Conservation (phyloP, 2,329 filamentous ascomycete genomes). For the Beauveria sp. region DNA sequence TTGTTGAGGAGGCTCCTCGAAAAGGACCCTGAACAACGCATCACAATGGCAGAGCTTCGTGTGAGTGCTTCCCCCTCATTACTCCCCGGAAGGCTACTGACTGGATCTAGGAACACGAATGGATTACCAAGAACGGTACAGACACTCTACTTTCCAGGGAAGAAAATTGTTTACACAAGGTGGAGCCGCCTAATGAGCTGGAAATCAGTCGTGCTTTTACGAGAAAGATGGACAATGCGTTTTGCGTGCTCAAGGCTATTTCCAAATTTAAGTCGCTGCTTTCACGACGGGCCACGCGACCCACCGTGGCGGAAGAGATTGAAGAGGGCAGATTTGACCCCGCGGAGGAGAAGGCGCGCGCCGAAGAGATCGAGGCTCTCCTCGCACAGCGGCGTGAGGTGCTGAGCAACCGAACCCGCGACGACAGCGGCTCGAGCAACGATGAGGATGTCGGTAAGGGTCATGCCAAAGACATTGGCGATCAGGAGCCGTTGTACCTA, state of each 20-base stretch:
- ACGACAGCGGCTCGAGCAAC: slow-evolving; percentile 16
- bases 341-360: slow-evolving; percentile 29
- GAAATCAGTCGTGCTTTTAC: slow-evolving; percentile 91
- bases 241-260: slow-evolving; percentile 88
- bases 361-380: slow-evolving; percentile 42
- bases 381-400: slow-evolving; percentile 39
- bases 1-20: slow-evolving; percentile 68
- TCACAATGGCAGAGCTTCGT: slow-evolving; percentile 73
- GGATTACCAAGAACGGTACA: slow-evolving; percentile 76
- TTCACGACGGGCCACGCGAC: slow-evolving; percentile 13
- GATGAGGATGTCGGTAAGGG: slow-evolving; percentile 11
- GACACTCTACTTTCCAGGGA: slow-evolving; percentile 73
- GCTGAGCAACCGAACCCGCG: slow-evolving; percentile 19
- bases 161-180: slow-evolving; percentile 75
- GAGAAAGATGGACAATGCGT: slow-evolving; percentile 74
- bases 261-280: slow-evolving; percentile 77
- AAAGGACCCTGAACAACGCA: slow-evolving; percentile 77
- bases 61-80: slow-evolving; percentile 42
- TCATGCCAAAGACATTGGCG: slow-evolving; percentile 52
- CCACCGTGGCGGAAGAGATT: neutral
- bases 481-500: slow-evolving; percentile 58
- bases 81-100: neutral
- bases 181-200: slow-evolving; percentile 80
- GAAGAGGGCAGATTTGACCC: slow-evolving; percentile 15
- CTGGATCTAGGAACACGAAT: slow-evolving; percentile 66